Evolutionary conservation across 305 asterid species (phyloP).

Genomic region (Solanum aculeatissimum): DNA sequence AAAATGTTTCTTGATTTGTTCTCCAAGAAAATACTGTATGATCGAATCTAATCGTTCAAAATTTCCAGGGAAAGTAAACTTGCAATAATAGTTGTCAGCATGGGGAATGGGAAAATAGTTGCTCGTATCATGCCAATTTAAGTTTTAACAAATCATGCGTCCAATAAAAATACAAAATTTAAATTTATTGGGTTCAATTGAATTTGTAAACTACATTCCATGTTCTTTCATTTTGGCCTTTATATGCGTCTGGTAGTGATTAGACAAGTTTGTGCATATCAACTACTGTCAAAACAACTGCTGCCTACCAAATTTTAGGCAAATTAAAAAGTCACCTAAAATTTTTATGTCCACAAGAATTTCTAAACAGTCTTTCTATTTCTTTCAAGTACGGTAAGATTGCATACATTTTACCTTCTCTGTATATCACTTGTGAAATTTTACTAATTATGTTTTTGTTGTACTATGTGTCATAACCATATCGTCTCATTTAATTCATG

Average conservation of each 20-base stretch:
- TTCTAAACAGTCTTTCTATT: too few species aligned
- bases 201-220: constrained; percentile 2
- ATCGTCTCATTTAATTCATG: background rate
- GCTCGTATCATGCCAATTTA: constrained; percentile 11
- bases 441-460: background rate
- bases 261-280: background rate
- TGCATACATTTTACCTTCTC: too few species aligned
- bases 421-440: too few species aligned
- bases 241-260: background rate
- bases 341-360: background rate
- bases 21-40: background rate
- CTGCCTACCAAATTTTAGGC: background rate
- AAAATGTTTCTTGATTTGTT: background rate
- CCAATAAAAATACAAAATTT: too few species aligned
- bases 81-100: constrained; percentile 17
- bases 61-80: constrained; percentile 4
- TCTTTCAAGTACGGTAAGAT: too few species aligned
- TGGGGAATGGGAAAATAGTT: constrained; percentile 24
- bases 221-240: background rate
- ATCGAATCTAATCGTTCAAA: background rate
- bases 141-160: too few species aligned
- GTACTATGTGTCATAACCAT: too few species aligned
- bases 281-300: background rate
- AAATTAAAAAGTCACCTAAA: background rate
- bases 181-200: too few species aligned